Evolutionary conservation across 805 yeast genomes (phyloP), one percentile per base, ranked within the genome.

Genomic region (Starmerella apis): DNA sequence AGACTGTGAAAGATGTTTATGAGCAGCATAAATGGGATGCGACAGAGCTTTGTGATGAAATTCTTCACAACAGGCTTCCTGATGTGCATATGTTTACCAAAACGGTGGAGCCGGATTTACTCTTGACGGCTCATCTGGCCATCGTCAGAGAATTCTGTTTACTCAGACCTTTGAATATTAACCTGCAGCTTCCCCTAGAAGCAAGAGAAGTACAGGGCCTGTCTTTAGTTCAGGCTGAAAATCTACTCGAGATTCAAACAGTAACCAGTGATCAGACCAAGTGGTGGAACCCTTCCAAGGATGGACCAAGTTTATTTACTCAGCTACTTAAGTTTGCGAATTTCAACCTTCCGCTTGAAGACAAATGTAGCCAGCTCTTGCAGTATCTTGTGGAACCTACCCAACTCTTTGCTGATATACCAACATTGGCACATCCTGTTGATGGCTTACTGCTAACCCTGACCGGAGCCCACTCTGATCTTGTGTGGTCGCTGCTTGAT

Each of bases 211-310:
- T 59, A 1, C 19, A 18, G 10, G 63, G 63, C 4, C 50, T 62
- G 10, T 53, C 54, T 16, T 54, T 60, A 3, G 49, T 62, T 3
- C 58, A 57, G 35, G 60, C 61, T 5, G 56, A 60, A 47, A 72
- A 73, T 42, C 77, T 76, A 51, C 69, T 87, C 54, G 80, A 79
- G 52, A 67, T 81, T 11, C 85, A 79, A 55, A 76, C 80, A 19
- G 69, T 69, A 13, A 70, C 74, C 9, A 68, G 71, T 13, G 65
- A 74, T 3, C 78, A 75, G 46, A 71, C 79, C 28, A 84, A 80
- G 64, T 88, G 95, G 95, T 87, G 92, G 87, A 81, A 77, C 61
- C 68, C 74, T 24, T 52, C 71, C 2, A 56, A 61, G 27, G 70
- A 68, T 6, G 68, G 69, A 16, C 71, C 73, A 49, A 80, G 94